These are phyloP conservation scores for Lactarius tabidus DNA, from an alignment of 768 basidiomycete genomes.

Conservation along the genomic window DNA sequence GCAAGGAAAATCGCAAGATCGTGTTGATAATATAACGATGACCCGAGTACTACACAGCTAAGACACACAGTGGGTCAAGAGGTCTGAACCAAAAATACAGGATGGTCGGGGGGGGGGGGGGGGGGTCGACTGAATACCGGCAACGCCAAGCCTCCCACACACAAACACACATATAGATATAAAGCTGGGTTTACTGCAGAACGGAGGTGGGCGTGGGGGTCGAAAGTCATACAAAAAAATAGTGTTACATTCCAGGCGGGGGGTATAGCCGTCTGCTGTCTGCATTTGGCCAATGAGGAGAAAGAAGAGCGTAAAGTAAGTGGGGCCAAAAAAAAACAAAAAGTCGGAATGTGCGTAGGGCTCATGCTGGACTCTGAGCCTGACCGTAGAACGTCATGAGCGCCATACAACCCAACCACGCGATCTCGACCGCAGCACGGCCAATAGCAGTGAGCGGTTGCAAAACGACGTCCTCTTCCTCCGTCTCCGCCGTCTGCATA, in stretches of 20 bases:
- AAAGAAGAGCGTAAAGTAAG: no score
- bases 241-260: no score
- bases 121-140: background rate
- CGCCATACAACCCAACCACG: slow-evolving; percentile 52
- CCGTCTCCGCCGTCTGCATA: slow-evolving; percentile 37
- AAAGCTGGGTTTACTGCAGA: slow-evolving; percentile 1
- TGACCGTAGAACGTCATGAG: slow-evolving; percentile 39
- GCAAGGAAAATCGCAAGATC: no score
- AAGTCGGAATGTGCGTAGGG: no score
- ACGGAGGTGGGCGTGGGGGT: background rate
- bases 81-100: slow-evolving; percentile 2
- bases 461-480: slow-evolving; percentile 42
- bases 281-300: no score
- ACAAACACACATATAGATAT: slow-evolving; percentile 14
- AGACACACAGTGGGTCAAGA: background rate
- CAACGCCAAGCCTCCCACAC: background rate
- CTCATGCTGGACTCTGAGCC: background rate
- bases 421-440: slow-evolving; percentile 49
- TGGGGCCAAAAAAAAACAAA: no score
- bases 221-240: no score
- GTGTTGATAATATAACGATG: slow-evolving; percentile 1
- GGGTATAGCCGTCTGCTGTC: no score
- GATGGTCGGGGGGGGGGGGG: background rate
- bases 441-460: slow-evolving; percentile 47
- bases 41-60: slow-evolving; percentile 1